These are phyloP conservation scores for Phyllosticta citriasiana DNA, from an alignment of 2,329 filamentous ascomycete species.

Conservation along the genomic window DNA sequence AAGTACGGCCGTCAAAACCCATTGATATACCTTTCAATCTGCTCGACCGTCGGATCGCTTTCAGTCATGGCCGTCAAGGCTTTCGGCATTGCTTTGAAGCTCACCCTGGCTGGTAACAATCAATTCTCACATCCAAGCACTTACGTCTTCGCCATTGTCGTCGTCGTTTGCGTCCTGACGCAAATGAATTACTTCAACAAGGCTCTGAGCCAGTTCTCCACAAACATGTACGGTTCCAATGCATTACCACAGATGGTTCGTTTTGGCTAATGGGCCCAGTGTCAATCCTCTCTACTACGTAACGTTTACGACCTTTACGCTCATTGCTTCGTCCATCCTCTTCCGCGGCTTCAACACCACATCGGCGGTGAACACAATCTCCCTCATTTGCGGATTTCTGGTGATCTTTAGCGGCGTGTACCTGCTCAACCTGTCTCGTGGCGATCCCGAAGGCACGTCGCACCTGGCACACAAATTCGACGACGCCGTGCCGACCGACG, in stretches of 20 bases:
- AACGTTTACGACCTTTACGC: constrained; percentile 88
- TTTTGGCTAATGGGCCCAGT: constrained; percentile 35
- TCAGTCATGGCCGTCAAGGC: constrained; percentile 99
- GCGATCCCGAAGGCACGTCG: constrained; percentile 72
- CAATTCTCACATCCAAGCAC: constrained; percentile 93
- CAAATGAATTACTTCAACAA: constrained; percentile 99
- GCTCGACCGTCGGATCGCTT: constrained; percentile 90
- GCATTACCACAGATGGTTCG: neutral
- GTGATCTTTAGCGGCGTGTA: constrained; percentile 95
- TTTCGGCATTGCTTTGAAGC: constrained; percentile 93
- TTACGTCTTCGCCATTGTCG: constrained; percentile 94
- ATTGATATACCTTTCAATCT: constrained; percentile 93
- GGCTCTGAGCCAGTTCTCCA: constrained; percentile 89
- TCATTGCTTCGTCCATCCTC: constrained; percentile 90
- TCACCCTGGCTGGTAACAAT: constrained; percentile 87
- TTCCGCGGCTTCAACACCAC: constrained; percentile 95
- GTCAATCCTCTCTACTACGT: constrained; percentile 97
- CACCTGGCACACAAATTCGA: constrained; percentile 44
- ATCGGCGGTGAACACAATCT: constrained; percentile 83
- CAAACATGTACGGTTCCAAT: constrained; percentile 67
- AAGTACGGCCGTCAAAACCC: constrained; percentile 90
- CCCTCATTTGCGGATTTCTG: constrained; percentile 83
- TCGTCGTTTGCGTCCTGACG: constrained; percentile 84
- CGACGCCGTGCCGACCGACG: constrained; percentile 83
- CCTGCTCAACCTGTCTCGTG: constrained; percentile 86